Evolutionary conservation across 1,284 basidiomycete genomes (phyloP), one percentile per base, ranked within the genome.

Genomic region (Stereum hirsutum): DNA sequence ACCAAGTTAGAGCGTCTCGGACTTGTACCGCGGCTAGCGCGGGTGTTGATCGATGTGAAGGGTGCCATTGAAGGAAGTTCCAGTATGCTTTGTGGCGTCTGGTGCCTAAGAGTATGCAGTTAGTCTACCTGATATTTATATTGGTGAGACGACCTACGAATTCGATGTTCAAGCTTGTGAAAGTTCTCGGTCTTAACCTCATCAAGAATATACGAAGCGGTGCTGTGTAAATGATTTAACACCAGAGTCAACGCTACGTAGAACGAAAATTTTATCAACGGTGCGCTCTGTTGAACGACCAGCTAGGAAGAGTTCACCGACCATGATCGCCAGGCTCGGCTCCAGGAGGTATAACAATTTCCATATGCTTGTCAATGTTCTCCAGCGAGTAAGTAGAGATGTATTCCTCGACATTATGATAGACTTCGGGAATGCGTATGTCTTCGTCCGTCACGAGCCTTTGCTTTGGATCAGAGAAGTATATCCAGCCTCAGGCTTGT

Each of bases 401-500:
- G 43, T 56, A 58, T 8, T 51, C 46, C 26, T 54, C 54, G 14
- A 65, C 51, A 12, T 51, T 37, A 17, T 53, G 51, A 19, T 65
- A 54, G 4, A 59, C 46, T 6, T 56, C 51, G 4, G 60, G 62
- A 7, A 57, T 45, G 14, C 72, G 65, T 28, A 75, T 60, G 46
- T 75, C 71, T 41, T 73, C 69, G 49, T 73, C 70, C 17, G 69
- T 67, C 19, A 71, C 60, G 7, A 69, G 53, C 37, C 62, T 63
- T 10, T 61, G 50, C 7, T 46, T 42, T 7, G 59, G 48, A 48
- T 70, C 67, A 44, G 57, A 56, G 54, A 73, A 75, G 50, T 77
- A 76, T 15, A 74, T 52, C 62, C 66, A 74, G 20, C 74, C 71
- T n/a, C n/a, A n/a, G n/a, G n/a, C n/a, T 59, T 69, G 55, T 10